phyloP scores from a whole-genome alignment of 1,284 basidiomycete genomes.

The Cutaneotrichosporon sp. region DNA sequence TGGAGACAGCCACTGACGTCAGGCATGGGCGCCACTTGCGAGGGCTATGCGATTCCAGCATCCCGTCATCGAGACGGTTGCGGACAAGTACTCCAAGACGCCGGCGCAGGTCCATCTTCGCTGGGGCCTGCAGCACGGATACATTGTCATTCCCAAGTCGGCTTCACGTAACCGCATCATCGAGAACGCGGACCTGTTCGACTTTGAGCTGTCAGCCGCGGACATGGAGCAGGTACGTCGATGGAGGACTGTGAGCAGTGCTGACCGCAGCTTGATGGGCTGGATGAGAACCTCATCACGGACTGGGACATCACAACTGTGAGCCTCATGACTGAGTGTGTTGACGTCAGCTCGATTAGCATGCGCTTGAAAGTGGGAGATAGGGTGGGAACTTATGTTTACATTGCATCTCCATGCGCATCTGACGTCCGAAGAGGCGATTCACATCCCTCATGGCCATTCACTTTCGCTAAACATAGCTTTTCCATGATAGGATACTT shows the following conservation, averaged over 20 bases:
- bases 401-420: no score
- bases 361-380: background rate
- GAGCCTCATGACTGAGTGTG: background rate
- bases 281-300: constrained; percentile 14
- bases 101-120: constrained; percentile 58
- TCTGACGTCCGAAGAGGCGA: no score
- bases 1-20: background rate
- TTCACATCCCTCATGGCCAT: background rate
- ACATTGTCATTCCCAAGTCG: constrained; percentile 56
- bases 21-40: constrained; percentile 55
- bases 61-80: constrained; percentile 47
- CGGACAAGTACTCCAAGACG: constrained; percentile 43
- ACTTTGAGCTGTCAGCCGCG: constrained; percentile 54
- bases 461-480: background rate
- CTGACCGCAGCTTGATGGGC: constrained; percentile 11
- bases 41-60: constrained; percentile 54
- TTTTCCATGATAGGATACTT: no score
- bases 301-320: constrained; percentile 44
- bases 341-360: background rate
- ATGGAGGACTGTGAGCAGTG: background rate
- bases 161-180: constrained; percentile 56
- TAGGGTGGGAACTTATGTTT: no score
- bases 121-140: constrained; percentile 58
- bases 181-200: constrained; percentile 55
- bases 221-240: constrained; percentile 54